Percentiles rank a stretch among this genome's conserved stretches.
phyloP scores from a whole-genome alignment of 306 rosid genomes.

The Vigna unguiculata region DNA sequence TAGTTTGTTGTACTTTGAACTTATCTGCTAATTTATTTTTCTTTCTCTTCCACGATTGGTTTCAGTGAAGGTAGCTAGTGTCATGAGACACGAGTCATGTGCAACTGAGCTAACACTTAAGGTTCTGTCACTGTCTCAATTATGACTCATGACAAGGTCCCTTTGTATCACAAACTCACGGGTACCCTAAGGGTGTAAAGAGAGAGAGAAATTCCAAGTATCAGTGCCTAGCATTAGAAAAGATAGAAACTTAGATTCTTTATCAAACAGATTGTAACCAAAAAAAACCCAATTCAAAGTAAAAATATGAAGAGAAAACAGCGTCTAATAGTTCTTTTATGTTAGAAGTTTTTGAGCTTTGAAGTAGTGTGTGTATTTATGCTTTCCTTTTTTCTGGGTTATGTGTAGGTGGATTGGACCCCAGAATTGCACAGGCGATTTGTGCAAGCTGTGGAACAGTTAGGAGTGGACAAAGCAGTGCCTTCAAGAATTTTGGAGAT shows the following conservation, averaged over 20 bases:
- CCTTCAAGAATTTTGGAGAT: slow-evolving; percentile 95
- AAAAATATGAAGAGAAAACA: too few relatives aligned
- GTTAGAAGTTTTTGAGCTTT: neutral
- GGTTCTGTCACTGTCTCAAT: slow-evolving; percentile 46
- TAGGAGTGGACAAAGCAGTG: slow-evolving; percentile 96
- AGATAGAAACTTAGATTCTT: neutral
- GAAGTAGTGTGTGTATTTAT: neutral
- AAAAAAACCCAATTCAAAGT: too few relatives aligned
- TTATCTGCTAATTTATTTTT: neutral
- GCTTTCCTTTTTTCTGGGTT: neutral
- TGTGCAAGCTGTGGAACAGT: slow-evolving; percentile 96
- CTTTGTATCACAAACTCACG: slow-evolving; percentile 50
- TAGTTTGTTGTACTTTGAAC: neutral
- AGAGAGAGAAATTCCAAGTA: neutral
- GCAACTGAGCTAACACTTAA: slow-evolving; percentile 20
- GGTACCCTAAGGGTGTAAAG: slow-evolving; percentile 31
- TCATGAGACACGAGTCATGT: slow-evolving; percentile 2
- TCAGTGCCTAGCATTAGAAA: neutral
- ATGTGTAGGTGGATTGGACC: slow-evolving; percentile 95
- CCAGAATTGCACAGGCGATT: slow-evolving; percentile 89
- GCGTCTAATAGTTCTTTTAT: too few relatives aligned
- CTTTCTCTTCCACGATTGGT: neutral
- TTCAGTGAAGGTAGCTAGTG: slow-evolving; percentile 1
- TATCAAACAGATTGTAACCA: too few relatives aligned
- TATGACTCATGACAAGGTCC: slow-evolving; percentile 26